phyloP scores from a whole-genome alignment of 176 grass and related monocot species.

The Poa annua region DNA sequence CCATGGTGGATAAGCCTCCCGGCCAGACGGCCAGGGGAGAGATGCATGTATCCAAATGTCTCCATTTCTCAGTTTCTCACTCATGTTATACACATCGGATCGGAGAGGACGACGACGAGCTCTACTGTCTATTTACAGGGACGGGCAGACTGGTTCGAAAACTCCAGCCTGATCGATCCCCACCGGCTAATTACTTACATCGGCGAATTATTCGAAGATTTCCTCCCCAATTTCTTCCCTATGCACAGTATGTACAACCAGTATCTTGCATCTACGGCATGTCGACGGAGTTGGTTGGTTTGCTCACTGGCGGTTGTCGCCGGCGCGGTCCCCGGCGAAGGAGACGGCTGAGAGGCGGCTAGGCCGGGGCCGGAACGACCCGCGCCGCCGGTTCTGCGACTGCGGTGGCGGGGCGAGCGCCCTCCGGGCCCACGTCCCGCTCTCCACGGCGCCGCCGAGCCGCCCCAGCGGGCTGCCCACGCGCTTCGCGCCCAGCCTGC shows the following conservation, averaged over 20 bases:
- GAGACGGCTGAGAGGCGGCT: conserved; percentile 66
- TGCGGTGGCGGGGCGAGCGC: conserved; percentile 50
- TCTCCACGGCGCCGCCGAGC: conserved; percentile 50
- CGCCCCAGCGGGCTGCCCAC: conserved; percentile 60
- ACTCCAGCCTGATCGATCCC: not conserved
- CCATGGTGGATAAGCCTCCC: not conserved
- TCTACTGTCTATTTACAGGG: not conserved
- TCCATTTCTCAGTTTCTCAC: conserved; percentile 14
- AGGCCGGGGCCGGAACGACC: conserved; percentile 1
- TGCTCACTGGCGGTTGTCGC: not conserved
- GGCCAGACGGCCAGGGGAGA: no score
- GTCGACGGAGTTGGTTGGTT: conserved; percentile 15
- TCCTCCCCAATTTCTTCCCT: not conserved
- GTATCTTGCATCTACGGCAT: not conserved
- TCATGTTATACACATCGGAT: not conserved
- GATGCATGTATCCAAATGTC: conserved; percentile 24
- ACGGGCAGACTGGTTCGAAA: conserved; percentile 11
- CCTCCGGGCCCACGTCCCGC: conserved; percentile 50
- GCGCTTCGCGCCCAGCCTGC: conserved; percentile 34
- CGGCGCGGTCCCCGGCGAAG: conserved; percentile 50
- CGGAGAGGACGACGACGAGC: not conserved
- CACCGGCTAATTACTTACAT: conserved; percentile 8
- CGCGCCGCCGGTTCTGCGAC: conserved; percentile 55
- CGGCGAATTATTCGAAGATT: not conserved
- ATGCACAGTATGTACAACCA: not conserved